Evolutionary conservation across 139 green algal species (phyloP), one percentile per base, ranked within the genome.

Genomic region (Coelastrella sp.): DNA sequence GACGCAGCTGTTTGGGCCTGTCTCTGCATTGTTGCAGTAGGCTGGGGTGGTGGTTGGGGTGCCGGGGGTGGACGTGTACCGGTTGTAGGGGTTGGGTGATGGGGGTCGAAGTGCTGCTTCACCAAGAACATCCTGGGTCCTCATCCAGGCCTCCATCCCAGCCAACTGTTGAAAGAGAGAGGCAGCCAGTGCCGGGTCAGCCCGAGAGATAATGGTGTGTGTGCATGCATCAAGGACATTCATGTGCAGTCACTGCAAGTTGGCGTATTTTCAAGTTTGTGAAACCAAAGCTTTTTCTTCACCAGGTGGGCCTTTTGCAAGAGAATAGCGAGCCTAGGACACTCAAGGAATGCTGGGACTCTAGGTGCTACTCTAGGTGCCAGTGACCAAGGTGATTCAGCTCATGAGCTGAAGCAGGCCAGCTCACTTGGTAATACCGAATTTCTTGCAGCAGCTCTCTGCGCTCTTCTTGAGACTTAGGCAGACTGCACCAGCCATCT

Each of bases 401-500:
- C n/a, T n/a, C n/a, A n/a, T n/a, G n/a, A n/a, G n/a, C n/a, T n/a
- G n/a, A n/a, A n/a, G n/a, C n/a, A n/a, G n/a, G n/a, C n/a, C n/a
- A n/a, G n/a, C n/a, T n/a, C 19, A 87, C 88, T 83, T 92, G 89
- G 45, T 86, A 92, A 41, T 85, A 89, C 11, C 85, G 62, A 2
- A 86, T 81, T 50, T 93, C 89, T 45, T 90, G 85, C 77, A 89
- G 50, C n/a, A 93, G 72, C 67, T 86, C 80, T 25, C 80, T 62
- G 0, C 67, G 66, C 34, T 86, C 81, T 86, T 88, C 69, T 21
- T 71, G 30, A 15, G 34, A 76, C 4, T 34, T 35, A 25, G 90
- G 90, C 64, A 93, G 60, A 15, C 64, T 45, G n/a, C 74, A 81
- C 51, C 66, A 81, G 19, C 90, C 88, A 82, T 93, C 88, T 5